Evolutionary conservation across 139 green algal species (phyloP).

Genomic region (Eudorina sp.): DNA sequence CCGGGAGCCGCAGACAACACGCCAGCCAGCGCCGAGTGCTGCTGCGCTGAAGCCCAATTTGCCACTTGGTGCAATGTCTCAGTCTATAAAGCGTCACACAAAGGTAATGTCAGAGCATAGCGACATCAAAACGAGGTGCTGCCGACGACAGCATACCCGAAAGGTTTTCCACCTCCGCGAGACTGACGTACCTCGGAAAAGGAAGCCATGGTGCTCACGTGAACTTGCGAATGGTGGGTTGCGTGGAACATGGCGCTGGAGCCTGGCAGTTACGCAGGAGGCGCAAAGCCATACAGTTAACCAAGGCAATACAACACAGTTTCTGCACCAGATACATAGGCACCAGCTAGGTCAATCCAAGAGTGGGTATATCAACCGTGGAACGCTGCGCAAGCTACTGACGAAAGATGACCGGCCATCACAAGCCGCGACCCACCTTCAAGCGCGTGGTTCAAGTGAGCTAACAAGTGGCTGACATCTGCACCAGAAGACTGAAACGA

Average conservation of each 20-base stretch:
- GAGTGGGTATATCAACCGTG: no score
- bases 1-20: not conserved
- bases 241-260: slow-evolving; percentile 18
- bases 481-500: slow-evolving; percentile 4
- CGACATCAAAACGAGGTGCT: no score
- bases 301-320: not conserved
- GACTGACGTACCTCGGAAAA: not conserved
- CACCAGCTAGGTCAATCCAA: no score
- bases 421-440: slow-evolving; percentile 9
- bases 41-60: not conserved
- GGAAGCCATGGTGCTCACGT: not conserved
- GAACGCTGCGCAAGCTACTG: not conserved
- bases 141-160: not conserved
- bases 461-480: slow-evolving; percentile 5
- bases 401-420: slow-evolving; percentile 6
- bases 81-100: not conserved
- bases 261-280: slow-evolving; percentile 13
- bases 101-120: no score
- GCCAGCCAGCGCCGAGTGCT: not conserved
- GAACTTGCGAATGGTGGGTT: not conserved
- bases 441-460: slow-evolving; percentile 38
- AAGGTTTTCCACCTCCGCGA: not conserved
- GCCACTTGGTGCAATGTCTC: slow-evolving; percentile 6
- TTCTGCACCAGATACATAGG: not conserved
- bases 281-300: not conserved